A percentile compares a stretch with the other conserved stretches of the same genome.
These are phyloP conservation scores for Zymoseptoria ardabiliae DNA, from an alignment of 2,329 filamentous ascomycete genomes.

Conservation along the genomic window DNA sequence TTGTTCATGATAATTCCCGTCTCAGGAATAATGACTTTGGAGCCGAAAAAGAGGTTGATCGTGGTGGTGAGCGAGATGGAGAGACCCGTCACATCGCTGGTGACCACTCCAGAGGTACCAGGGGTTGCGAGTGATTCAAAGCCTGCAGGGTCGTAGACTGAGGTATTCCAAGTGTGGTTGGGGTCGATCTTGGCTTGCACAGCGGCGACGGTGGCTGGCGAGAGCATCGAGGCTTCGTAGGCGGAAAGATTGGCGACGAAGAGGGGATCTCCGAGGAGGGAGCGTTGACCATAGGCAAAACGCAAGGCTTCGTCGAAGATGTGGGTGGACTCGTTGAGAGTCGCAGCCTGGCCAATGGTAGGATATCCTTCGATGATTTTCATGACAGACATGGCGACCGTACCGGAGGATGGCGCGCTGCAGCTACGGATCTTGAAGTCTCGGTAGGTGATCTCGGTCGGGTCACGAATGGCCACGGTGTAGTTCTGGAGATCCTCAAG, in stretches of 20 bases:
- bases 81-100: constrained; percentile 65
- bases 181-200: constrained; percentile 66
- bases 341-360: constrained; percentile 50
- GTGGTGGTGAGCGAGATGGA: constrained; percentile 79
- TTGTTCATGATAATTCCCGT: constrained; percentile 71
- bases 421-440: constrained; percentile 63
- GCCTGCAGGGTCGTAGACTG: constrained; percentile 63
- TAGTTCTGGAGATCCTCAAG: constrained; percentile 71
- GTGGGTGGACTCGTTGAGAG: constrained; percentile 65
- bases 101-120: constrained; percentile 66
- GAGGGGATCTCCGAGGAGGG: constrained; percentile 73
- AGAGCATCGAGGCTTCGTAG: constrained; percentile 64
- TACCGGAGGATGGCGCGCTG: constrained; percentile 70
- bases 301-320: constrained; percentile 80
- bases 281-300: constrained; percentile 72
- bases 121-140: constrained; percentile 62
- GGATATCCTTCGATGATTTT: constrained; percentile 77
- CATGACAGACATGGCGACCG: constrained; percentile 65
- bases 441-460: constrained; percentile 49
- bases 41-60: constrained; percentile 80
- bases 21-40: constrained; percentile 66
- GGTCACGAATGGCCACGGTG: constrained; percentile 55
- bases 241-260: constrained; percentile 58
- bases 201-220: constrained; percentile 48
- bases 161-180: constrained; percentile 60